phyloP scores from a whole-genome alignment of 257 asterid genomes.

The Solanum habrochaites region DNA sequence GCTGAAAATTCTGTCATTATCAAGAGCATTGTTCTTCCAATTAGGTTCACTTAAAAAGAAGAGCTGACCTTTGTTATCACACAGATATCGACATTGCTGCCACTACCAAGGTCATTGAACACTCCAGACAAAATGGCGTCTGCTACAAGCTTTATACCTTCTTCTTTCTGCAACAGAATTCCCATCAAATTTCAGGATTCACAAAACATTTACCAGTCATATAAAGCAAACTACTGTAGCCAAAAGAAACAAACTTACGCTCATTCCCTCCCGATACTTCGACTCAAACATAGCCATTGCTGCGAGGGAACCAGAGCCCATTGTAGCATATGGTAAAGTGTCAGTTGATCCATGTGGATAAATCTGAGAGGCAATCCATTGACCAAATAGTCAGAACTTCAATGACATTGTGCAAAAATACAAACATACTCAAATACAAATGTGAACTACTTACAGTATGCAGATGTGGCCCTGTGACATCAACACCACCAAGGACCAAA shows the following conservation, averaged over 20 bases:
- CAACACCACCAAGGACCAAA: constrained; percentile 96
- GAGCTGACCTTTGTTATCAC: constrained; percentile 72
- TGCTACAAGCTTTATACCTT: constrained; percentile 70
- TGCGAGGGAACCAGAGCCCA: constrained; percentile 99
- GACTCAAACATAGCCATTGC: constrained; percentile 94
- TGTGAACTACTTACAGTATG: constrained; percentile 62
- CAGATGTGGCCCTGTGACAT: constrained; percentile 81
- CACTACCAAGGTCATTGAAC: constrained; percentile 96
- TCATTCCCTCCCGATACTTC: constrained; percentile 71
- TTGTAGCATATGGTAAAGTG: constrained; percentile 90
- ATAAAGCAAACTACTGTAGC: neutral
- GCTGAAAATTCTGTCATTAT: neutral
- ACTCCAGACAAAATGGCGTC: constrained; percentile 92
- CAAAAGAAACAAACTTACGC: constrained; percentile 35
- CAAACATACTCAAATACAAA: neutral
- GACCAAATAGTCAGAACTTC: neutral
- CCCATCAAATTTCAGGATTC: neutral
- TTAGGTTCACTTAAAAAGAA: neutral
- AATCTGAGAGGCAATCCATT: constrained; percentile 32
- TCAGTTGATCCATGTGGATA: constrained; percentile 99
- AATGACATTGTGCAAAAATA: neutral
- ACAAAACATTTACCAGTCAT: neutral
- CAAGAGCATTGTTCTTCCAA: neutral
- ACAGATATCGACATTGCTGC: constrained; percentile 90
- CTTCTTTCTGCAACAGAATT: constrained; percentile 53